phyloP scores from a whole-genome alignment of 2,329 filamentous ascomycete genomes.

The Pseudogymnoascus sp. region DNA sequence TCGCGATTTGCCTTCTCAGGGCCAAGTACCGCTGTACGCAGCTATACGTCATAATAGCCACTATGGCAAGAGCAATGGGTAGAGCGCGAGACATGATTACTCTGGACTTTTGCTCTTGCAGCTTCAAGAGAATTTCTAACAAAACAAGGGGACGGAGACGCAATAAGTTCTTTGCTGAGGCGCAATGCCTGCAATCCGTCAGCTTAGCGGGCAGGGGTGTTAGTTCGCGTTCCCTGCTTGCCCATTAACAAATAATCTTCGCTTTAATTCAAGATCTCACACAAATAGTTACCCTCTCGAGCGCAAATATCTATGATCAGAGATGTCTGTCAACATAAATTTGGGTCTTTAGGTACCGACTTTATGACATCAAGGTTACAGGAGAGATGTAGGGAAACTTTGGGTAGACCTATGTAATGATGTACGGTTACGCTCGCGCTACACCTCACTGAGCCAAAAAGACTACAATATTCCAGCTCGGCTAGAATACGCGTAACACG shows the following conservation, averaged over 20 bases:
- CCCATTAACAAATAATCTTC: background rate
- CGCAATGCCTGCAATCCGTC: background rate
- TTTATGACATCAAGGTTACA: background rate
- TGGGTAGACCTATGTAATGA: background rate
- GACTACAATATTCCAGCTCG: too few relatives aligned
- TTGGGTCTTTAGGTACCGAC: background rate
- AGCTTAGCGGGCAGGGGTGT: background rate
- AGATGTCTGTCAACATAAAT: background rate
- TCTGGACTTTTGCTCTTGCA: background rate
- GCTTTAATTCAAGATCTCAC: background rate
- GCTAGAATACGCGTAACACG: too few relatives aligned
- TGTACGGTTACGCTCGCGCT: too few relatives aligned
- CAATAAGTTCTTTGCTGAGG: background rate
- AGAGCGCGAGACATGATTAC: background rate
- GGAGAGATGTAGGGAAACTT: background rate
- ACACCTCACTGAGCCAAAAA: too few relatives aligned
- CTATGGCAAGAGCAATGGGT: background rate
- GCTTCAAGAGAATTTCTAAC: background rate
- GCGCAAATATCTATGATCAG: background rate
- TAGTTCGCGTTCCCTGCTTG: background rate
- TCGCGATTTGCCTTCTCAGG: background rate
- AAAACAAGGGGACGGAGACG: background rate
- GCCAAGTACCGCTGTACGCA: background rate
- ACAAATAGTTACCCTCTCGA: background rate
- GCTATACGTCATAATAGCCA: background rate